Conservation (phyloP, 805 yeast species). For the Saturnispora serradocipensis region DNA sequence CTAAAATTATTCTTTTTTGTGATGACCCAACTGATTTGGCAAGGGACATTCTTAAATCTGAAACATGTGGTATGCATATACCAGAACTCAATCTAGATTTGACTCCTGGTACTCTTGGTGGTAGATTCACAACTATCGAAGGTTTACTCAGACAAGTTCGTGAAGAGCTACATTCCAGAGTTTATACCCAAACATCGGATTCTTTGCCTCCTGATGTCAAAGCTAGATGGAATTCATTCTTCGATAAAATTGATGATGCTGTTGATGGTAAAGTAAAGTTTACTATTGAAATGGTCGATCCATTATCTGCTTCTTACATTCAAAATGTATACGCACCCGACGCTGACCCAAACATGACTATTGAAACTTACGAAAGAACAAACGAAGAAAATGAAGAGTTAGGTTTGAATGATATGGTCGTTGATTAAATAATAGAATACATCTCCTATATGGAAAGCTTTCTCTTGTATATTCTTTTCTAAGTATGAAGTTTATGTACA, state of each 20-base stretch:
- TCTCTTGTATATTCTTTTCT: neutral
- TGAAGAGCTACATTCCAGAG: slow-evolving; percentile 81
- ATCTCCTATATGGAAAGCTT: neutral
- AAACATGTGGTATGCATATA: slow-evolving; percentile 75
- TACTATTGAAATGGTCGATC: slow-evolving; percentile 87
- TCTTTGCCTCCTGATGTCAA: slow-evolving; percentile 77
- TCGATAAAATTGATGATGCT: slow-evolving; percentile 67
- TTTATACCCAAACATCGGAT: slow-evolving; percentile 79
- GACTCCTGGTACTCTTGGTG: slow-evolving; percentile 95
- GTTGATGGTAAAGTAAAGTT: slow-evolving; percentile 72
- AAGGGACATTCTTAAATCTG: slow-evolving; percentile 90
- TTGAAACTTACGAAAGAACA: slow-evolving; percentile 87
- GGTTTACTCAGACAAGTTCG: slow-evolving; percentile 83
- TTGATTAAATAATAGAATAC: neutral
- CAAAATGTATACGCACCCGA: slow-evolving; percentile 99
- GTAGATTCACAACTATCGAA: slow-evolving; percentile 94
- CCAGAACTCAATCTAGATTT: slow-evolving; percentile 89
- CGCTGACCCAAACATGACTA: slow-evolving; percentile 88
- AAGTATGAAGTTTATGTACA: neutral
- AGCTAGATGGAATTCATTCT: slow-evolving; percentile 75
- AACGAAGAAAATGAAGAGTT: slow-evolving; percentile 83
- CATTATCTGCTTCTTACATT: slow-evolving; percentile 88
- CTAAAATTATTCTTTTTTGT: slow-evolving; percentile 58
- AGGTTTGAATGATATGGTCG: slow-evolving; percentile 55
- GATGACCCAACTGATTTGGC: slow-evolving; percentile 90